Percentiles rank a stretch among this genome's conserved stretches.
Conservation (phyloP, 306 rosid species). For the Cucurbita moschata region DNA sequence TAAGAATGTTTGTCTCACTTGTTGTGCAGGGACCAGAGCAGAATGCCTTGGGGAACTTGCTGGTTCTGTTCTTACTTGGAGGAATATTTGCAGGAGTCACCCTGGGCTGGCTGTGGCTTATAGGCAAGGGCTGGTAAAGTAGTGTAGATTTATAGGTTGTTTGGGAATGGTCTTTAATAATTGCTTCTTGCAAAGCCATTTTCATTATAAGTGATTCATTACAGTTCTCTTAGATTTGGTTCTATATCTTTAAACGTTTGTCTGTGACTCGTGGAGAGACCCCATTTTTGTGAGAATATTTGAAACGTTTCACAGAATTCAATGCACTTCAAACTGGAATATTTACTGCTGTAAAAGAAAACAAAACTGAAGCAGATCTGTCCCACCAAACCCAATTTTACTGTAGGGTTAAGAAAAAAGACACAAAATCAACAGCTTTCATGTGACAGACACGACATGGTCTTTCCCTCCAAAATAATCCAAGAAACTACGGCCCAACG, state of each 20-base stretch:
- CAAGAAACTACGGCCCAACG: constrained; percentile 15
- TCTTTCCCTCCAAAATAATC: background rate
- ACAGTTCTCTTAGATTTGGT: background rate
- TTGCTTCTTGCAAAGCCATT: background rate
- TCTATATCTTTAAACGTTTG: background rate
- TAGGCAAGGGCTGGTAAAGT: constrained; percentile 78
- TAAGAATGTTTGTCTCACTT: background rate
- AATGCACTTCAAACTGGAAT: no score
- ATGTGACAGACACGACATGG: constrained; percentile 37
- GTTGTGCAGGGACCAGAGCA: constrained; percentile 79
- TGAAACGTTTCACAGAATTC: no score
- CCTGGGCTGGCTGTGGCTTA: constrained; percentile 90
- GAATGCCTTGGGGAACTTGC: constrained; percentile 78
- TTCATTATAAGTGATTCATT: background rate
- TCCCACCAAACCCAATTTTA: background rate
- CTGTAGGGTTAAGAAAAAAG: background rate
- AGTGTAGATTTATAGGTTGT: background rate
- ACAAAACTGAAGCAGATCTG: no score
- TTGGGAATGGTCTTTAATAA: background rate
- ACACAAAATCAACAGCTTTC: constrained; percentile 18
- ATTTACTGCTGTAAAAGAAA: no score
- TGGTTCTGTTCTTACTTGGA: constrained; percentile 55
- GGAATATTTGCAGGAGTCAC: constrained; percentile 78
- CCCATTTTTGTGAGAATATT: no score
- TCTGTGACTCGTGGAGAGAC: no score